Evolutionary conservation across 1,284 basidiomycete species (phyloP).

Genomic region (Rhodofomes roseus): DNA sequence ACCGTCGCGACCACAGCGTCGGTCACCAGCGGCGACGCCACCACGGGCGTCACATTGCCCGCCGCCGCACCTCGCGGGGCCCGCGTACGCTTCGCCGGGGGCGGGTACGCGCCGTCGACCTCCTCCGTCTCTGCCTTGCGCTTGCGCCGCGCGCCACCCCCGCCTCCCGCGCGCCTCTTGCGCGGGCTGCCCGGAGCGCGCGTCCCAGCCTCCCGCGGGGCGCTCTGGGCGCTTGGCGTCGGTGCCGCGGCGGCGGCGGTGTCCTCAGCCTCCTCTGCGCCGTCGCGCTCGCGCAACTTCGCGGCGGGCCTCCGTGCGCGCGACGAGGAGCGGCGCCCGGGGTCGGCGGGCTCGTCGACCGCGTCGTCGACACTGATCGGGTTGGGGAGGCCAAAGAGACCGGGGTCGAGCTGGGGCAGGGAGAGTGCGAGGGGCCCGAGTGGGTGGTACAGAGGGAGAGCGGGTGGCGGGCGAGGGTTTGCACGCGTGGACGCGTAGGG

Average conservation of each 20-base stretch:
- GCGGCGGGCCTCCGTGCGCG: slow-evolving; percentile 48
- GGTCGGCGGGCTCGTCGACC: slow-evolving; percentile 32
- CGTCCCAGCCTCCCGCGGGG: slow-evolving; percentile 10
- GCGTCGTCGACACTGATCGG: slow-evolving; percentile 30
- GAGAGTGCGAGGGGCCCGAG: slow-evolving; percentile 61
- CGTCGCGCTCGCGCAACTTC: slow-evolving; percentile 49
- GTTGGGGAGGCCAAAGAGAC: slow-evolving; percentile 41
- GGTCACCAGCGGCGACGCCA: slow-evolving; percentile 26
- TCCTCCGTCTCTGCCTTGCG: slow-evolving; percentile 55
- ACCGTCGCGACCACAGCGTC: slow-evolving; percentile 22
- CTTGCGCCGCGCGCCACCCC: slow-evolving; percentile 48
- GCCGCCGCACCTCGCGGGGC: slow-evolving; percentile 43
- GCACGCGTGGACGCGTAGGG: slow-evolving; percentile 20
- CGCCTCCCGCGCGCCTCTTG: slow-evolving; percentile 27
- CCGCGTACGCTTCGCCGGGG: slow-evolving; percentile 66
- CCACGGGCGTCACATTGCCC: slow-evolving; percentile 16
- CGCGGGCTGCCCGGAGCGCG: slow-evolving; percentile 29
- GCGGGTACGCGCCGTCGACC: slow-evolving; percentile 62
- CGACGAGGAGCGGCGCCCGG: slow-evolving; percentile 39
- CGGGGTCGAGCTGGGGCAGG: slow-evolving; percentile 61
- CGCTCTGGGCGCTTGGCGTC: slow-evolving; percentile 10
- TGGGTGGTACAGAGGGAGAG: slow-evolving; percentile 65
- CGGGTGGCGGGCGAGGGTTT: slow-evolving; percentile 37
- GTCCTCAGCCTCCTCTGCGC: slow-evolving; percentile 21
- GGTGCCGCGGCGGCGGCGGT: slow-evolving; percentile 2